These are phyloP conservation scores for Candida gorgasii DNA, from an alignment of 805 yeast species.

Conservation along the genomic window DNA sequence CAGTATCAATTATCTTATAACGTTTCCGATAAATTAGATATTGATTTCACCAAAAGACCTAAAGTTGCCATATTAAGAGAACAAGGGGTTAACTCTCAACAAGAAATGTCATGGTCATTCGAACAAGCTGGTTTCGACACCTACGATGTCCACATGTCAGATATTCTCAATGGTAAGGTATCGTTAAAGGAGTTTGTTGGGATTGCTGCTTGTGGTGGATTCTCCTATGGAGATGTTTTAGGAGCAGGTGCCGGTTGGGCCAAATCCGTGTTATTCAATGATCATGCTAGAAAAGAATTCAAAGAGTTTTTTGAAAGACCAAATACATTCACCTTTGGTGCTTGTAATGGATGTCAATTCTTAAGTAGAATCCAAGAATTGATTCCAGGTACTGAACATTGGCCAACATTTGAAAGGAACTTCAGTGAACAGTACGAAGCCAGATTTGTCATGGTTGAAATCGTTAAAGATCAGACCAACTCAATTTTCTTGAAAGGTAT, in stretches of 20 bases:
- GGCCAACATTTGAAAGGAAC: slow-evolving; percentile 96
- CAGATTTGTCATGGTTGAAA: slow-evolving; percentile 85
- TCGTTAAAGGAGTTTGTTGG: slow-evolving; percentile 82
- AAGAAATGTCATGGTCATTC: slow-evolving; percentile 98
- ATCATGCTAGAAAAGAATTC: slow-evolving; percentile 73
- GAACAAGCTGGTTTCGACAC: slow-evolving; percentile 91
- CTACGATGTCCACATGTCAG: slow-evolving; percentile 97
- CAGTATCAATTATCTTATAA: slow-evolving; percentile 74
- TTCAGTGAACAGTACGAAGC: slow-evolving; percentile 94
- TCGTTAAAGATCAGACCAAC: slow-evolving; percentile 51
- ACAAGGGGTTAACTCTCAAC: slow-evolving; percentile 97
- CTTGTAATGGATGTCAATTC: slow-evolving; percentile 98
- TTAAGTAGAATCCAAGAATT: slow-evolving; percentile 79
- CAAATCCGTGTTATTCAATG: slow-evolving; percentile 86
- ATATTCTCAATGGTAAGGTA: slow-evolving; percentile 72
- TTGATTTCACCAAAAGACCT: slow-evolving; percentile 52
- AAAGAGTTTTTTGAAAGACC: slow-evolving; percentile 77
- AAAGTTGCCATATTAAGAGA: slow-evolving; percentile 95
- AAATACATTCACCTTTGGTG: slow-evolving; percentile 96
- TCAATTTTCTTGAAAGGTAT: slow-evolving; percentile 80
- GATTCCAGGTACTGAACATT: slow-evolving; percentile 90
- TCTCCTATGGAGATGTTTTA: slow-evolving; percentile 96
- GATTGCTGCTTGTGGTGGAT: slow-evolving; percentile 98
- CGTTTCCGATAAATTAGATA: slow-evolving; percentile 50
- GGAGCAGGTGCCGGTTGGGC: slow-evolving; percentile 99